Evolutionary conservation across 257 asterid species (phyloP).

Genomic region (Dorcoceras hygrometricum): DNA sequence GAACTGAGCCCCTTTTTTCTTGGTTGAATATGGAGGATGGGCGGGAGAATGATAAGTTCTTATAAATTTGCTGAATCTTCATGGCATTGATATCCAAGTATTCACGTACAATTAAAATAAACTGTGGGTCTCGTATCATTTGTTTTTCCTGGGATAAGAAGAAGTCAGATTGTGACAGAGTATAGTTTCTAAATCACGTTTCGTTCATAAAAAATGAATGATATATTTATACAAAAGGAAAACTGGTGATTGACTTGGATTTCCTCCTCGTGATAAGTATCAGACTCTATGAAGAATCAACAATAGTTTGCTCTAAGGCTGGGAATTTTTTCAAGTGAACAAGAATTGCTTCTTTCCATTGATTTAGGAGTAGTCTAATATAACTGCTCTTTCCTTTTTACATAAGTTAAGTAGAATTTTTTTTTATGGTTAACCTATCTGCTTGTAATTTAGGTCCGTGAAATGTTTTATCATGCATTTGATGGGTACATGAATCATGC

Average conservation of each 20-base stretch:
- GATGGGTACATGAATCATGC: slow-evolving; percentile 92
- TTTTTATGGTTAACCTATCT: slow-evolving; percentile 7
- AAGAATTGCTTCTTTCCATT: slow-evolving; percentile 2
- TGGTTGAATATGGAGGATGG: slow-evolving; percentile 3
- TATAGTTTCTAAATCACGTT: slow-evolving; percentile 2
- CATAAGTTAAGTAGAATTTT: not conserved
- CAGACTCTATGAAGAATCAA: not conserved
- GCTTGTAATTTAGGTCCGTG: slow-evolving; percentile 58
- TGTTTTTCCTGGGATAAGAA: not conserved
- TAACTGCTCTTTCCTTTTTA: slow-evolving; percentile 3
- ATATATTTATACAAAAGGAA: not conserved
- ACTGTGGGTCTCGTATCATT: not conserved
- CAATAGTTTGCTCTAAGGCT: not conserved
- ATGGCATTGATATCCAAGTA: not conserved
- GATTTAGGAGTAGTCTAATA: not conserved
- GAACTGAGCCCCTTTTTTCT: not conserved
- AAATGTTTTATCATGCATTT: slow-evolving; percentile 95
- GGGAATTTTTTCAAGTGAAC: not conserved
- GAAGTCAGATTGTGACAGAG: not conserved
- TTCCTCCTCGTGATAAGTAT: not conserved
- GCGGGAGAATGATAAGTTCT: not conserved
- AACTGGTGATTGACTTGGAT: slow-evolving; percentile 5
- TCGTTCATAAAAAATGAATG: not conserved
- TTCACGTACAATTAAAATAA: not conserved
- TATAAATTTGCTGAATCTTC: not conserved